Evolutionary conservation across 768 basidiomycete species (phyloP), one percentile per base, ranked within the genome.

Genomic region (Asterophora lycoperdoides): DNA sequence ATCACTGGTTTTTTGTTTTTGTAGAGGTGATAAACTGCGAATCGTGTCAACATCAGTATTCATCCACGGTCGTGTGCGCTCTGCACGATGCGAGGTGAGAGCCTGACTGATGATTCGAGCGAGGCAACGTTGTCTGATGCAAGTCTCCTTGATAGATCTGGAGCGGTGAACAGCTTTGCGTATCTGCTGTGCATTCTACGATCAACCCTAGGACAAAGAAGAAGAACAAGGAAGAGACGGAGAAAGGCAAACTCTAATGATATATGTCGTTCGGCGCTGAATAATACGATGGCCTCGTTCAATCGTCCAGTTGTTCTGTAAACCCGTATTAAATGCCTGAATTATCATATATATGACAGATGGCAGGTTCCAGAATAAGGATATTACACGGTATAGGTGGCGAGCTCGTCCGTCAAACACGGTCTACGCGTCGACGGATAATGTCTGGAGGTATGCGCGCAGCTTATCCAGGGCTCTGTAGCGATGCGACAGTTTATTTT

Each of bases 401-500:
- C n/a, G n/a, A n/a, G n/a, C n/a, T n/a, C n/a, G n/a, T n/a, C n/a
- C n/a, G n/a, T n/a, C n/a, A n/a, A n/a, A n/a, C n/a, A n/a, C n/a
- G n/a, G 26, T 19, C 33, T 33, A 44, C 11, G 10, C 33, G 17
- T 52, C 41, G 14, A 29, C 38, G 8, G 56, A 48, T 9, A 59
- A 51, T 73, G 64, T 60, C 38, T 74, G 69, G 14, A 85, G 65
- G 61, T 73, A 78, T 15, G 65, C 67, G 41, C 78, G 69, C 14
- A 91, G 72, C 63, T 84, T 83, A 44, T 78, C 81, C n/a, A 91
- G 68, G 2, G 88, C 87, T 50, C 77, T 79, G 60, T 81, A 83
- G 35, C 88, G 69, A 66, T 91, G 88, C 7, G 84, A 86, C 45
- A 89, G 73, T 48, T 71, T 72, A 63, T 89, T 86, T 68, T 91